Conservation (phyloP, 805 yeast genomes). For the Starmerella floricola region DNA sequence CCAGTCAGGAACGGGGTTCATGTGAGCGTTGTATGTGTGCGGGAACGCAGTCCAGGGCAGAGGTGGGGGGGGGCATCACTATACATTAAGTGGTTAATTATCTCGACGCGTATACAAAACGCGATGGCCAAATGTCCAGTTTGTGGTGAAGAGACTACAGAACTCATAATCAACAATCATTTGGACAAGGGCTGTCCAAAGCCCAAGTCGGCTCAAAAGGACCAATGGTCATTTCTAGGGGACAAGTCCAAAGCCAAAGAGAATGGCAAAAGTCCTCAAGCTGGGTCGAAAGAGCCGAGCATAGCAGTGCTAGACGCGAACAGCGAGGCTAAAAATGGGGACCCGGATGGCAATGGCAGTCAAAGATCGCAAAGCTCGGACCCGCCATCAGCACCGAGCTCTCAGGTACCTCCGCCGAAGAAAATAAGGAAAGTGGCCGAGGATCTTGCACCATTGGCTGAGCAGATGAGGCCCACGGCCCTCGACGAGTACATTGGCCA, state of each 20-base stretch:
- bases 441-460: constrained; percentile 47
- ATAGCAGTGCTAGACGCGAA: not conserved
- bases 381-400: no score
- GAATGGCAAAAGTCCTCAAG: not conserved
- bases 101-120: no score
- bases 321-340: no score
- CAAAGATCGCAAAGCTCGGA: not conserved
- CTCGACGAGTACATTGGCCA: constrained; percentile 77
- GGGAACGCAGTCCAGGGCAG: no score
- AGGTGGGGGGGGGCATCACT: no score
- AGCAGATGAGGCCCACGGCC: constrained; percentile 63
- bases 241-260: not conserved
- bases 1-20: no score
- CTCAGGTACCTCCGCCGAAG: no score
- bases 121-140: constrained; percentile 26
- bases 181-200: constrained; percentile 29
- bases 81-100: no score
- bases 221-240: constrained; percentile 10
- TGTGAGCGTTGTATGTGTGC: no score
- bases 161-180: constrained; percentile 26
- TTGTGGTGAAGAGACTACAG: constrained; percentile 25
- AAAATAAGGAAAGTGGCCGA: not conserved
- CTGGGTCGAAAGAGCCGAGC: not conserved
- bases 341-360: not conserved
- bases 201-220: constrained; percentile 2